Base-by-base conservation (phyloP, 106 monocot genomes). In the Vanilla planifolia region DNA sequence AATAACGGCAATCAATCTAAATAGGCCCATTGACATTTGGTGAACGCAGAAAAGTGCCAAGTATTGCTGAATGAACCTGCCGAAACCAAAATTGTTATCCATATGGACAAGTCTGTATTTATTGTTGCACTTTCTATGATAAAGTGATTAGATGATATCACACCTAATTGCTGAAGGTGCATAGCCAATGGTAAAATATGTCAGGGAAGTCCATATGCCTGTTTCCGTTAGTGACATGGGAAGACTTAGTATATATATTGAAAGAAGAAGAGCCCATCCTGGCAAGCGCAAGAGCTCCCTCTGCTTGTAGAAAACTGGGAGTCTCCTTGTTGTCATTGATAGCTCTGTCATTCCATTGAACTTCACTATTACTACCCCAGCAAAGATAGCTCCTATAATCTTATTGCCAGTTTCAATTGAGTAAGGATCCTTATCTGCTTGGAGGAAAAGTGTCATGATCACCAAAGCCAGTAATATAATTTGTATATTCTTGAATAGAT, bases 291-390 rank as follows among this genome's bases (percentile, higher is more conserved):
- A 35, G 37, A 85, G 55, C 47, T 85, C 78, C 43, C 85, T 85
- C 32, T 89, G 84, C 69, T 89, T 89, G 65, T 85, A 85, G 57
- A 85, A 85, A 36, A 78, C 72, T 3, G 89, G 85, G 35, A 89
- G 64, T 45, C 89, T 67, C 21, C 48, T 78, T 45, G 85, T 62
- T 43, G 64, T 85, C 74, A 89, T 84, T 46, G 68, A 41, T 16
- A 89, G 35, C 60, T 89, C 89, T 11, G 84, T 66, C 89, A 84
- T 85, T 55, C 85, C 89, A 81, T 89, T 89, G 69, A 89, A 89
- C 58, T 75, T 85, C 43, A 89, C 89, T 44, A 78, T 74, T 23
- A 85, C 69, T n/a, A 89, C 74, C 28, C 60, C 80, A 33, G 67
- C 25, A 71, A 78, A 78, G 20, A 78, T 47, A 37, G 89, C 77